These are phyloP conservation scores for Irineochytrium annulatum DNA, from an alignment of 192 early-diverging fungal species.

Conservation along the genomic window DNA sequence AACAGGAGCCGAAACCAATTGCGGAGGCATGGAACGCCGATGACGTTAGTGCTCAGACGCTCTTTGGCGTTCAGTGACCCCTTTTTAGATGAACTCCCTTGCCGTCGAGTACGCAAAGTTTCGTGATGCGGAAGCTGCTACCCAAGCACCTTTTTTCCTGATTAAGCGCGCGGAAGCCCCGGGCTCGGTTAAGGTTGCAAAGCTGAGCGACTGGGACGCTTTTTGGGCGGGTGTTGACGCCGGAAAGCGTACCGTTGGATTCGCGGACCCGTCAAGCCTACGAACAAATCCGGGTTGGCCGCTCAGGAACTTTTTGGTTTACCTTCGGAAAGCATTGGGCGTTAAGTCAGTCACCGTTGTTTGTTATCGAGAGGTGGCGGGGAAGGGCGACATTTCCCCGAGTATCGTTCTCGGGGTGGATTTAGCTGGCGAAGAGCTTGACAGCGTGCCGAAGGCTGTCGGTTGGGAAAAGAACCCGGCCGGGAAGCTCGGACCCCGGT, in stretches of 20 bases:
- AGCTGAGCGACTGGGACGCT: constrained; percentile 53
- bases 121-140: background rate
- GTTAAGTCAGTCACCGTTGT: constrained; percentile 50
- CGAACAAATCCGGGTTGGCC: constrained; percentile 84
- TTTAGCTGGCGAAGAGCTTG: constrained; percentile 38
- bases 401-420: constrained; percentile 48
- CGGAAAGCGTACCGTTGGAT: constrained; percentile 57
- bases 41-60: background rate
- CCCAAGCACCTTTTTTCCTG: constrained; percentile 15
- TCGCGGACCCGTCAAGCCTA: constrained; percentile 83
- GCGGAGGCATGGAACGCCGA: constrained; percentile 25
- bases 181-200: constrained; percentile 24
- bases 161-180: constrained; percentile 7
- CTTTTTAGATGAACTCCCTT: background rate
- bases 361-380: constrained; percentile 58
- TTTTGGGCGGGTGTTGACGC: constrained; percentile 40
- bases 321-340: constrained; percentile 54
- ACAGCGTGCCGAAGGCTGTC: constrained; percentile 51
- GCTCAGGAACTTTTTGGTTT: constrained; percentile 77
- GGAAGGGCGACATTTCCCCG: constrained; percentile 36
- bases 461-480: constrained; percentile 90
- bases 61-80: too few species aligned
- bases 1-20: constrained; percentile 17
- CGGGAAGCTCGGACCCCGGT: constrained; percentile 75
- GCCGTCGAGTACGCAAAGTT: constrained; percentile 1